Base-by-base conservation (phyloP, 2,329 filamentous ascomycete species). In the Aureobasidium sp. region DNA sequence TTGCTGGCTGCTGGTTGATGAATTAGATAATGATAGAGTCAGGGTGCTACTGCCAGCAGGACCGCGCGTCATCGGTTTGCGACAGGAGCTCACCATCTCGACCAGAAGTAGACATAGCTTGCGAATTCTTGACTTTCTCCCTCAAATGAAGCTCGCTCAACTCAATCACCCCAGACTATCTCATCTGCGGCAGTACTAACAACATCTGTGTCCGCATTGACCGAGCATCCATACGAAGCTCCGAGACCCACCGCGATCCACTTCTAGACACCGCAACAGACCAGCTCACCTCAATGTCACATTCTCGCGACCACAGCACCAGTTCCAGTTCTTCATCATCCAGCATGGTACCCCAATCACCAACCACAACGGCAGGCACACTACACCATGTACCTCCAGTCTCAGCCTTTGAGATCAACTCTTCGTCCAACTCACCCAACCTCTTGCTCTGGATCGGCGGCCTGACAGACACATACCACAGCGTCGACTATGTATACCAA, bases 401-500 rank as follows among this genome's bases (percentile, higher is more conserved):
- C 63, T 67, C 74, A 63, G 78, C 78, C 36, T 81, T 81, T 68
- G 78, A 80, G 65, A 76, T 78, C 62, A 63, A 64, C 46, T 68
- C 71, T 36, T 65, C 15, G 13, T 70, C 59, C 29, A 5, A 12
- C 26, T 4, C 46, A 5, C 46, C 15, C 8, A 71, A 73, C 63
- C 76, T 71, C 55, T 73, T 91, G 60, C 73, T 91, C 64, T 88
- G 88, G 75, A 81, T 90, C 65, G 87, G 86, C 65, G 88, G 88
- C 39, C 81, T 92, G 17, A 81, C 81, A 41, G 88, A 90, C 72
- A 87, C 87, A 1, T 83, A 87, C 63, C 83, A 88, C 65, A 86
- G 84, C 0, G 80, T 88, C 9, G 75, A 79, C 0, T 89, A 88
- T 70, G 77, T 83, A 2, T 70, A 76, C 48, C 68, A 73, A 6